phyloP scores from a whole-genome alignment of 2,329 filamentous ascomycete species.

The Tothia fuscella region DNA sequence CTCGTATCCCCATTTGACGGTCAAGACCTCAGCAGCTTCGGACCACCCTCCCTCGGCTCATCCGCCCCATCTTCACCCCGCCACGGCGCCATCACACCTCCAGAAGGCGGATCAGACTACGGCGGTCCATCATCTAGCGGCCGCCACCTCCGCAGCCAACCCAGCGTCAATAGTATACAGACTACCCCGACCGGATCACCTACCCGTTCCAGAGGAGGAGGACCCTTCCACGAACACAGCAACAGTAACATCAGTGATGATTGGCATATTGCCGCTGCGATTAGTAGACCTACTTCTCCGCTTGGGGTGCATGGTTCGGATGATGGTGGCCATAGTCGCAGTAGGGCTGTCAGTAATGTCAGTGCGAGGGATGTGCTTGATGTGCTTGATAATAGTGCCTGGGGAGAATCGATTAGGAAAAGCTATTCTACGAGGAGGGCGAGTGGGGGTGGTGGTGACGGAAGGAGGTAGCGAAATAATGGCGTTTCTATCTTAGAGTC shows the following conservation, averaged over 20 bases:
- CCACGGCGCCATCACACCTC: constrained; percentile 8
- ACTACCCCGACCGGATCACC: constrained; percentile 8
- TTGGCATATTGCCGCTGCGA: constrained; percentile 7
- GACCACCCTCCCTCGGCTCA: constrained; percentile 5
- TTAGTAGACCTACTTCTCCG: constrained; percentile 2
- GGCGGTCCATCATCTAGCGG: background rate
- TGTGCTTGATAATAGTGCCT: constrained; percentile 78
- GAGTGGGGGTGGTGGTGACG: background rate
- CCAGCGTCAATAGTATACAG: constrained; percentile 10
- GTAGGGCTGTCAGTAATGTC: constrained; percentile 55
- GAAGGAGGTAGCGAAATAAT: no score
- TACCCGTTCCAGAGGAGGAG: background rate
- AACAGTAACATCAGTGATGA: background rate
- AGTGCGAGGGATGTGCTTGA: constrained; percentile 69
- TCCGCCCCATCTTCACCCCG: constrained; percentile 5
- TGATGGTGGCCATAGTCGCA: constrained; percentile 25
- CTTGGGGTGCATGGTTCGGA: constrained; percentile 2
- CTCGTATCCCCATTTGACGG: constrained; percentile 2
- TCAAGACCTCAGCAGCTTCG: background rate
- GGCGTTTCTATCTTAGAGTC: no score
- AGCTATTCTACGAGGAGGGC: constrained; percentile 55
- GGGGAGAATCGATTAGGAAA: constrained; percentile 83
- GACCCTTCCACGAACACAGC: background rate
- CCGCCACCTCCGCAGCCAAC: background rate
- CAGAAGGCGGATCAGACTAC: background rate